Conservation (phyloP, 73 alveolate species). For the Paramecium biaurelia region DNA sequence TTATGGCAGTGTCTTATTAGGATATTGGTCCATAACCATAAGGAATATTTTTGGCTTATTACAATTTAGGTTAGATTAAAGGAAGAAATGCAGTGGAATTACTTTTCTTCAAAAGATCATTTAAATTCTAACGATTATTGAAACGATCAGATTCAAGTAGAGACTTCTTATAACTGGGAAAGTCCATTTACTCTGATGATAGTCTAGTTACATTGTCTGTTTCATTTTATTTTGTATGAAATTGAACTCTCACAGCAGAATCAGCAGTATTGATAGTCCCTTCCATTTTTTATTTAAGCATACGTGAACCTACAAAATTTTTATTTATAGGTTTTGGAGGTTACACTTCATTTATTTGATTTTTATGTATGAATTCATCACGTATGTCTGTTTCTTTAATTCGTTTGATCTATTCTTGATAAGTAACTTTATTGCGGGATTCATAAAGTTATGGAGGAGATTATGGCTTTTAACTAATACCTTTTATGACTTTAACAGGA, state of each 20-base stretch:
- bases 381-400: slow-evolving; percentile 9
- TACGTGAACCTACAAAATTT: background rate
- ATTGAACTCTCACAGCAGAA: background rate
- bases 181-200: background rate
- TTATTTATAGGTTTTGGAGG: background rate
- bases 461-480: background rate
- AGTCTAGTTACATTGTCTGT: background rate
- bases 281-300: background rate
- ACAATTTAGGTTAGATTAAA: background rate
- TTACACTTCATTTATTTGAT: background rate
- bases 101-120: background rate
- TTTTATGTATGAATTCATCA: background rate
- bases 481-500: background rate
- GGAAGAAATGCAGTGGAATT: slow-evolving; percentile 23
- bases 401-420: background rate
- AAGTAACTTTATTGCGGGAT: background rate
- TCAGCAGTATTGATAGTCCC: background rate
- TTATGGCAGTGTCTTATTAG: background rate
- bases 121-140: background rate
- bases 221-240: background rate
- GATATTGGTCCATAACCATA: slow-evolving; percentile 42
- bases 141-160: background rate
- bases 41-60: background rate
- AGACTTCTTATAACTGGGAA: background rate
- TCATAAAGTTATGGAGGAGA: background rate